phyloP scores from a whole-genome alignment of 148 eudicot genomes.

The Cornus kousa region DNA sequence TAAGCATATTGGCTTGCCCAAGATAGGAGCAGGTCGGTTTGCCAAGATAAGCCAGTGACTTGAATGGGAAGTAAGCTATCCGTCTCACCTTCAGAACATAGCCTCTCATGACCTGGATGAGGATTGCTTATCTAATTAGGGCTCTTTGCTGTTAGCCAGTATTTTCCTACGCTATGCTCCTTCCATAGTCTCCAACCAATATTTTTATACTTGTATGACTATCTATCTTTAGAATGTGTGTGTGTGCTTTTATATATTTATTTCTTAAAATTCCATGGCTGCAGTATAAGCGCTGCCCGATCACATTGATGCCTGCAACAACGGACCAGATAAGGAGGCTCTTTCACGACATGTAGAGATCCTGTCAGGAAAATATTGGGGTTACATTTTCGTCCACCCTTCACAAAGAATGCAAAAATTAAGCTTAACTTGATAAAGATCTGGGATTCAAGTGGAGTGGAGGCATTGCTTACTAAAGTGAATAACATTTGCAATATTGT shows the following conservation, averaged over 20 bases:
- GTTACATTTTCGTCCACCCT: too few species aligned
- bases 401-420: background rate
- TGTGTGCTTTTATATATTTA: background rate
- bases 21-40: too few species aligned
- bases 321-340: slow-evolving; percentile 87
- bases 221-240: background rate
- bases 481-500: too few species aligned
- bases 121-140: too few species aligned
- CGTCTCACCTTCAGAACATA: too few species aligned
- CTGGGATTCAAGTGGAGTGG: background rate
- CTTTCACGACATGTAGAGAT: slow-evolving; percentile 81
- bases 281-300: slow-evolving; percentile 92
- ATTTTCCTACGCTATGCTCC: background rate
- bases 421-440: background rate
- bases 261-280: background rate
- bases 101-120: too few species aligned
- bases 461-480: background rate
- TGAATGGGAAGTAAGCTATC: too few species aligned
- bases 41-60: too few species aligned
- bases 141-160: background rate
- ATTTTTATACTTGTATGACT: background rate
- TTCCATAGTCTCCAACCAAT: background rate
- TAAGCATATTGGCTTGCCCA: too few species aligned
- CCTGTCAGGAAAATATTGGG: background rate
- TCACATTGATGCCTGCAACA: slow-evolving; percentile 71